Conservation (phyloP, 2,329 filamentous ascomycete genomes). For the Magnaporthiopsis incrustans region DNA sequence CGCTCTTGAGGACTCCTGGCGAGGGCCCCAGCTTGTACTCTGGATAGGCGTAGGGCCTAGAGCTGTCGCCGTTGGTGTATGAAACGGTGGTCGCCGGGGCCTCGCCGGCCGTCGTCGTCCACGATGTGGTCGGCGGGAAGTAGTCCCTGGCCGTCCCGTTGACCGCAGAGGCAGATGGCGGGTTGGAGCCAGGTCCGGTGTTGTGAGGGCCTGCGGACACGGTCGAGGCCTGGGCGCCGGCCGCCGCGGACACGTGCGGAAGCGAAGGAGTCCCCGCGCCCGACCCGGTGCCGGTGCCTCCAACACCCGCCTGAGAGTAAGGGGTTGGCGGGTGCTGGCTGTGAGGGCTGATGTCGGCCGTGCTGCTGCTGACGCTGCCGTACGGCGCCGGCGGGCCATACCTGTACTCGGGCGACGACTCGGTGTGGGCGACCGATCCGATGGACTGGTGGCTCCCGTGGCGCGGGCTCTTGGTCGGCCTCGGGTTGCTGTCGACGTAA, state of each 20-base stretch:
- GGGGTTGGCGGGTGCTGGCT: slow-evolving; percentile 12
- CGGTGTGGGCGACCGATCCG: slow-evolving; percentile 39
- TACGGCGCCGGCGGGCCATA: slow-evolving; percentile 39
- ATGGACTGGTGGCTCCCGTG: slow-evolving; percentile 46
- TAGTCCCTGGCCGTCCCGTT: slow-evolving; percentile 38
- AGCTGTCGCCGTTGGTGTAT: slow-evolving; percentile 32
- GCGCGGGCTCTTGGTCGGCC: slow-evolving; percentile 49
- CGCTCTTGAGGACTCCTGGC: slow-evolving; percentile 23
- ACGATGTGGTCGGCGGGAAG: slow-evolving; percentile 42
- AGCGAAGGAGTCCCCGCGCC: neutral
- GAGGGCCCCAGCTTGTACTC: slow-evolving; percentile 32
- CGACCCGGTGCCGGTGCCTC: neutral
- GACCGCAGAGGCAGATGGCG: slow-evolving; percentile 13
- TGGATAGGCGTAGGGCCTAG: slow-evolving; percentile 39
- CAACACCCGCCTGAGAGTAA: slow-evolving; percentile 1
- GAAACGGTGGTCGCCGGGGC: slow-evolving; percentile 29
- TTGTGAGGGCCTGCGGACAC: neutral
- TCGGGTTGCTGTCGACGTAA: slow-evolving; percentile 47
- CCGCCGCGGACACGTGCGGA: neutral
- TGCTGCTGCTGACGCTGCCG: slow-evolving; percentile 21
- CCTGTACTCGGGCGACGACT: slow-evolving; percentile 46
- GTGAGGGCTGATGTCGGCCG: slow-evolving; percentile 27
- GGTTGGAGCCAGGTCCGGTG: neutral
- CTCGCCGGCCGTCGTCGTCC: slow-evolving; percentile 44
- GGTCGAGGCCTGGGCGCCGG: slow-evolving; percentile 1